Evolutionary conservation across 257 asterid species (phyloP), one percentile per base, ranked within the genome.

Genomic region (Petunia axillaris): DNA sequence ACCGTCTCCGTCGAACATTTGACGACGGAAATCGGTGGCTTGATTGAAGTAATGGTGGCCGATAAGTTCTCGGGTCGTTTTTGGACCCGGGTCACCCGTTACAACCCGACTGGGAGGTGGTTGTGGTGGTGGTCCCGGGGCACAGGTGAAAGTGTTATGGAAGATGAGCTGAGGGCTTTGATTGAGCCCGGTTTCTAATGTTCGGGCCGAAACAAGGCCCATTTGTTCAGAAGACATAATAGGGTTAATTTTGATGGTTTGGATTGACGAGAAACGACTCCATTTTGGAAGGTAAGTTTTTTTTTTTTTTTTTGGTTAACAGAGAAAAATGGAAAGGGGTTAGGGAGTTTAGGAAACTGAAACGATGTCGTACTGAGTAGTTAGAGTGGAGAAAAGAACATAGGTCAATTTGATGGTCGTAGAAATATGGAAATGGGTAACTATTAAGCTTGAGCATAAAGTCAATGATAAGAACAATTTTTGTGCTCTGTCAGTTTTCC

Each of bases 11-110:
- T 82, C 74, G 78, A 81, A 83, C 48, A 76, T 79, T 11, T 78
- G n/a, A 8, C 84, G 82, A 82, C 91, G 91, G 78, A 90, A 91
- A 52, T 88, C 88, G 13, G 87, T 40, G 41, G 87, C 50, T 10
- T 81, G 82, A 79, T 36, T 83, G 38, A 79, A 77, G 82, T 83
- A 85, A 82, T 77, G 70, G 63, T 86, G 88, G 77, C 93, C 85
- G 36, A 93, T 89, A 78, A 93, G 92, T 89, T 90, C 94, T 25
- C 93, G 87, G n/a, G 98, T 86, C 74, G 87, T 44, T 84, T 92
- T 91, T n/a, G 90, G 83, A 39, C 84, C 81, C 10, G 90, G 86
- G 79, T 87, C 94, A 76, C 84, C 88, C 1, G 81, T 44, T 62
- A 82, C 79, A 66, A 84, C 16, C 76, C 85, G 73, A 8, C 86